phyloP scores from a whole-genome alignment of 108 stramenopile species.

The Nitzschia putrida region DNA sequence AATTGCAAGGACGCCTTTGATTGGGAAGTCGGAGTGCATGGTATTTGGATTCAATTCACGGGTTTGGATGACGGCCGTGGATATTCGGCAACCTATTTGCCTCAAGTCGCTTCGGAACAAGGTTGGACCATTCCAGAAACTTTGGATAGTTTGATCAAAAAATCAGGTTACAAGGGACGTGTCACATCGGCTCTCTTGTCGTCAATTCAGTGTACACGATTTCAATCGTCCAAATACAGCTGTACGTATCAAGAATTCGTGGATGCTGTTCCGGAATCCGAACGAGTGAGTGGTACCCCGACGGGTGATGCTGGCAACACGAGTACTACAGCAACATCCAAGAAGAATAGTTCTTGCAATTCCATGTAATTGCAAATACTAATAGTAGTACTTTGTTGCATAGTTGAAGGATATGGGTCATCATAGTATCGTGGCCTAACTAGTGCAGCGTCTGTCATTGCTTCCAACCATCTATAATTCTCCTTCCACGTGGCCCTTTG shows the following conservation, averaged over 20 bases:
- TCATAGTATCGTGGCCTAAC: too few species aligned
- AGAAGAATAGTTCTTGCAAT: too few species aligned
- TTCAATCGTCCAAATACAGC: conserved; percentile 70
- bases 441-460: too few species aligned
- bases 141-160: conserved; percentile 60
- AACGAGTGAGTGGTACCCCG: too few species aligned
- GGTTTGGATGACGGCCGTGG: neutral
- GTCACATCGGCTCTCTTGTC: conserved; percentile 42
- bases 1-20: conserved; percentile 57
- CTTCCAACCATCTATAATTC: too few species aligned
- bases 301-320: too few species aligned
- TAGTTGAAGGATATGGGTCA: too few species aligned
- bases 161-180: conserved; percentile 65
- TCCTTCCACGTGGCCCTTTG: too few species aligned
- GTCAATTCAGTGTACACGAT: conserved; percentile 64
- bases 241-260: conserved; percentile 68
- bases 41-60: conserved; percentile 67
- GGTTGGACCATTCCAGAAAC: conserved; percentile 59
- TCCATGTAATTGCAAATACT: too few species aligned
- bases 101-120: conserved; percentile 77
- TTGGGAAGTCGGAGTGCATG: conserved; percentile 80
- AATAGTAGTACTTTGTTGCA: too few species aligned
- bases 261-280: neutral
- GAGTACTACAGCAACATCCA: too few species aligned
- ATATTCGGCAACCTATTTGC: conserved; percentile 71